A percentile compares a stretch with the other conserved stretches of the same genome.
Conservation (phyloP, 192 early-diverging fungal species). For the Martensiomyces pterosporus region DNA sequence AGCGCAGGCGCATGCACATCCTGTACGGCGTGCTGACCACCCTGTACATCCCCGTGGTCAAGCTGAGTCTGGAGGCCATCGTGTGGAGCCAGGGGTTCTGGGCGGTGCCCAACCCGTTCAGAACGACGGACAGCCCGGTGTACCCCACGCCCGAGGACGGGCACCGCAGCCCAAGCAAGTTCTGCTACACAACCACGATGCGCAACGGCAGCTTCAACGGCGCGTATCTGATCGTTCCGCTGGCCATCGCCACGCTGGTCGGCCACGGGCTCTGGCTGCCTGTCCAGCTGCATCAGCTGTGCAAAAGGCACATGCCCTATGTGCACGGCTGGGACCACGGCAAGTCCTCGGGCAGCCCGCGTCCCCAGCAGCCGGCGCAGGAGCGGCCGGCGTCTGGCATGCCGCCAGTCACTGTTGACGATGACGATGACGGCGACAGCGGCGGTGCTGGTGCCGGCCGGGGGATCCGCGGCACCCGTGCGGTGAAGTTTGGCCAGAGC, state of each 20-base stretch:
- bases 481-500: too few relatives aligned
- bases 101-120: conserved; percentile 49
- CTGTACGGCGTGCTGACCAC: conserved; percentile 44
- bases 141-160: conserved; percentile 12
- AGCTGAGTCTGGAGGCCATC: conserved; percentile 49
- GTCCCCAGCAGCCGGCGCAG: too few relatives aligned
- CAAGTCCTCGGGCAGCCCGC: too few relatives aligned
- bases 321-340: conserved; percentile 46
- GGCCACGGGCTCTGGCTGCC: conserved; percentile 35
- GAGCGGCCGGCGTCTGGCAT: too few relatives aligned
- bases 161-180: conserved; percentile 18
- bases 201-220: conserved; percentile 32
- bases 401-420: too few relatives aligned
- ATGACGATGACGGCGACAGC: too few relatives aligned
- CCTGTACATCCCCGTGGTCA: conserved; percentile 48
- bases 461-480: too few relatives aligned
- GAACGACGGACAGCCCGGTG: conserved; percentile 26
- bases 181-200: conserved; percentile 54
- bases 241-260: conserved; percentile 34
- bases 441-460: too few relatives aligned
- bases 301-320: conserved; percentile 26
- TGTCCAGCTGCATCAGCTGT: conserved; percentile 29
- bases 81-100: conserved; percentile 52
- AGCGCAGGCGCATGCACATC: conserved; percentile 38
- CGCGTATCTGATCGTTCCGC: conserved; percentile 37